Evolutionary conservation across 768 basidiomycete genomes (phyloP).

Genomic region (Basidioascus undulatus): DNA sequence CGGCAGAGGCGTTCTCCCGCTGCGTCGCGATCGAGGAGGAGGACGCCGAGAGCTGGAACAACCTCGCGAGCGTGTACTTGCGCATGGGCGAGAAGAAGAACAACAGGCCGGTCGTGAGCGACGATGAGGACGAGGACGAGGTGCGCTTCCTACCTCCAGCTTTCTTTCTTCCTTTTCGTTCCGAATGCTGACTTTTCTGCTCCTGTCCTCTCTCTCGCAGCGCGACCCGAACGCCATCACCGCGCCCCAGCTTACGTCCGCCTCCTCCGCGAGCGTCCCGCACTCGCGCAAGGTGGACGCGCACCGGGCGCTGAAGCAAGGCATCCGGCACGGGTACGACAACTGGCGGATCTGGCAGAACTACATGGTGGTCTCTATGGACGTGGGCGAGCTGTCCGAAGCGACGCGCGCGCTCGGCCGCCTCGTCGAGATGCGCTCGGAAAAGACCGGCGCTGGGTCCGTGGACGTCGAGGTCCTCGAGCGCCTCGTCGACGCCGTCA

Average conservation of each 20-base stretch:
- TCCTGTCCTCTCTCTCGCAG: no score
- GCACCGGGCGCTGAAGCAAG: conserved; percentile 75
- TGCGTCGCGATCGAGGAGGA: conserved; percentile 85
- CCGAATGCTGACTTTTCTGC: background rate
- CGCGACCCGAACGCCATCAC: background rate
- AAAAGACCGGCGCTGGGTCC: conserved; percentile 26
- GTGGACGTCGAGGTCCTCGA: conserved; percentile 77
- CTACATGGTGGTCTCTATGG: conserved; percentile 79
- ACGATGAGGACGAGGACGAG: conserved; percentile 18
- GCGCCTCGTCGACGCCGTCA: conserved; percentile 67
- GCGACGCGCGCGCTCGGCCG: conserved; percentile 59
- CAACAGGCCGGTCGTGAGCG: conserved; percentile 9
- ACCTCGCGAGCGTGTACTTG: conserved; percentile 81
- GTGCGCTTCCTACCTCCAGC: conserved; percentile 4
- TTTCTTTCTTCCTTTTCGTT: no score
- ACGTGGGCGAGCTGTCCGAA: conserved; percentile 78
- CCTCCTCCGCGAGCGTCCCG: conserved; percentile 10
- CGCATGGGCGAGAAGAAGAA: conserved; percentile 34
- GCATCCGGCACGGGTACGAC: conserved; percentile 56
- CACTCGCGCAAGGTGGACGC: conserved; percentile 52
- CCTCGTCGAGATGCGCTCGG: conserved; percentile 49
- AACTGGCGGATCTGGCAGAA: conserved; percentile 99
- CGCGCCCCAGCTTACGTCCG: background rate
- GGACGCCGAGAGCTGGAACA: conserved; percentile 95
- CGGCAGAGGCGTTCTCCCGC: conserved; percentile 54